These are phyloP conservation scores for Clitoria ternatea DNA, from an alignment of 306 rosid species.

Conservation along the genomic window DNA sequence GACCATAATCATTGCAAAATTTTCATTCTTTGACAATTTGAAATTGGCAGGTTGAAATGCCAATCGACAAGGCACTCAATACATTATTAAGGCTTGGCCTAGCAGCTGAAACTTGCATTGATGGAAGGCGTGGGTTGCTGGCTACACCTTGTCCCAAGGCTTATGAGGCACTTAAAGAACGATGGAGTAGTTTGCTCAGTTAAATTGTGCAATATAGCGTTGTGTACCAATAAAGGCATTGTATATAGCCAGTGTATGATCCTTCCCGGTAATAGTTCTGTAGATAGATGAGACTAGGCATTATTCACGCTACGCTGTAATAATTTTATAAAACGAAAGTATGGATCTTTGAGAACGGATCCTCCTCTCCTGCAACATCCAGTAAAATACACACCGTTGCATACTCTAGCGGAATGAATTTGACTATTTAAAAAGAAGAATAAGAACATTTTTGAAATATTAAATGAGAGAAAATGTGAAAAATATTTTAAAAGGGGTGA, in stretches of 20 bases:
- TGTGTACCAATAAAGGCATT: background rate
- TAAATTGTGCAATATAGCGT: slow-evolving; percentile 16
- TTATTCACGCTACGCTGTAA: background rate
- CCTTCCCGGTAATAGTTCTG: slow-evolving; percentile 7
- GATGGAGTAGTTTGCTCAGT: slow-evolving; percentile 68
- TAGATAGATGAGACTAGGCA: slow-evolving; percentile 22
- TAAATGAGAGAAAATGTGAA: too few relatives aligned
- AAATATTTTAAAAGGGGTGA: too few relatives aligned
- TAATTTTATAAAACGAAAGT: background rate
- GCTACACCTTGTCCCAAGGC: slow-evolving; percentile 63
- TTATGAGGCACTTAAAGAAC: slow-evolving; percentile 55
- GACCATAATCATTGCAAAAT: background rate
- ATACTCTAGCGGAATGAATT: too few relatives aligned
- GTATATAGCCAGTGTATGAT: background rate
- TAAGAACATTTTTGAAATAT: too few relatives aligned
- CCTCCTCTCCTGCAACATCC: too few relatives aligned
- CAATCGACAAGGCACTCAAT: slow-evolving; percentile 66
- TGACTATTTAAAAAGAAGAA: too few relatives aligned
- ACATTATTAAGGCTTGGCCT: slow-evolving; percentile 69
- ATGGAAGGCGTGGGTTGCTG: slow-evolving; percentile 48
- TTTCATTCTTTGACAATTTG: slow-evolving; percentile 15
- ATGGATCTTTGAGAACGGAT: too few relatives aligned
- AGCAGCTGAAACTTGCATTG: slow-evolving; percentile 47
- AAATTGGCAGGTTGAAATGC: slow-evolving; percentile 82
- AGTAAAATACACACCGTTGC: too few relatives aligned